Conservation (phyloP, 192 early-diverging fungal species). For the Chytriomyces sp. region DNA sequence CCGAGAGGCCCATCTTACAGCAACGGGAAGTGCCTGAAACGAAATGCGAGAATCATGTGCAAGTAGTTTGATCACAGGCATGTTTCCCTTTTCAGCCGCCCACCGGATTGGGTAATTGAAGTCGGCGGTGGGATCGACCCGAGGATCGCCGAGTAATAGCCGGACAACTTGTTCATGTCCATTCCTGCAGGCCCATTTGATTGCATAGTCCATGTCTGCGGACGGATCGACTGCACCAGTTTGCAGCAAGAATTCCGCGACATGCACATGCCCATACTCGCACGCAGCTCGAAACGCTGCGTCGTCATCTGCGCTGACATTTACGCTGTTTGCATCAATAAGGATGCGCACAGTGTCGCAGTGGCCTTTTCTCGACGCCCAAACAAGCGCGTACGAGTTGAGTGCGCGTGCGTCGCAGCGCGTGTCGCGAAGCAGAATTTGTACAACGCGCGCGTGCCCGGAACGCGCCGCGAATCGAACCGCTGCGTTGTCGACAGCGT, state of each 20-base stretch:
- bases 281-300: conserved; percentile 24
- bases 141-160: conserved; percentile 28
- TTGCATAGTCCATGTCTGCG: background rate
- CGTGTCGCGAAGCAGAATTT: conserved; percentile 10
- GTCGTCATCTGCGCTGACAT: background rate
- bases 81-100: background rate
- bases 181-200: conserved; percentile 13
- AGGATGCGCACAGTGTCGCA: background rate
- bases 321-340: background rate
- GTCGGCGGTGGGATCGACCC: conserved; percentile 21
- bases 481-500: background rate
- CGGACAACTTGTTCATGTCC: conserved; percentile 27
- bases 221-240: conserved; percentile 34
- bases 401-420: background rate
- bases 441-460: conserved; percentile 18
- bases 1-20: too few relatives aligned
- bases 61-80: background rate
- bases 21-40: too few relatives aligned
- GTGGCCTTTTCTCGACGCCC: conserved; percentile 15
- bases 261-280: conserved; percentile 50
- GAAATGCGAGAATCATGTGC: too few relatives aligned
- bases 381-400: conserved; percentile 19
- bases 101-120: conserved; percentile 17
- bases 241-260: conserved; percentile 58
- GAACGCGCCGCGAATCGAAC: conserved; percentile 9